Conservation (phyloP, 2,329 filamentous ascomycete genomes). For the Celoporthe dispersa region DNA sequence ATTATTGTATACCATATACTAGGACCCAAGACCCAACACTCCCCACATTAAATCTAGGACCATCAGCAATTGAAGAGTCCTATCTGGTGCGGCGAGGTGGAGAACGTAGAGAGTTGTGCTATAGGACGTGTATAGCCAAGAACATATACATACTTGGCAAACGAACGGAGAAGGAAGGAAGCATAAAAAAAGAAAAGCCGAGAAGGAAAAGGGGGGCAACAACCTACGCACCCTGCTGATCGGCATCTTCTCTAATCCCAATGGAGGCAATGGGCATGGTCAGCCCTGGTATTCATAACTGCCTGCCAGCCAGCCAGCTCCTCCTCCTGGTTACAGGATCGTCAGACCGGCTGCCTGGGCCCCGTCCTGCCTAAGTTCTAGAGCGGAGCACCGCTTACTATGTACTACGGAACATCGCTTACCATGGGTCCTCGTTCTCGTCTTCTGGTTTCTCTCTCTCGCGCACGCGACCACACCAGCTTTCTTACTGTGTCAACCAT, state of each 20-base stretch:
- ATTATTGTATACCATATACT: no score
- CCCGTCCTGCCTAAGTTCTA: not conserved
- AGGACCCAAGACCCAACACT: no score
- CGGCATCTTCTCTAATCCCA: not conserved
- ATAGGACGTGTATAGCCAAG: no score
- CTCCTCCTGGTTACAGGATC: not conserved
- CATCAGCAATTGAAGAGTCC: not conserved
- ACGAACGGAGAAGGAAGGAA: not conserved
- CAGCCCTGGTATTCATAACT: not conserved
- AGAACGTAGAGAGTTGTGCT: no score
- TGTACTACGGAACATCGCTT: not conserved
- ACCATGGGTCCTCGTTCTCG: not conserved
- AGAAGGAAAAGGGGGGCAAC: no score
- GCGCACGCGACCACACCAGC: not conserved
- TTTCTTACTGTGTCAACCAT: not conserved
- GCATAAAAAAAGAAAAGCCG: not conserved
- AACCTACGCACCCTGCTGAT: not conserved
- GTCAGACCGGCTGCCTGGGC: not conserved
- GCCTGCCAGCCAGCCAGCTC: not conserved
- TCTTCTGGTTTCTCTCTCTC: no score
- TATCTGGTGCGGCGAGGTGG: not conserved
- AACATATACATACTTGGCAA: no score
- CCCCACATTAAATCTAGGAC: not conserved
- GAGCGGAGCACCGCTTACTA: not conserved
- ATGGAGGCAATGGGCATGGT: not conserved